These are phyloP conservation scores for Fusarium anguioides DNA, from an alignment of 2,329 filamentous ascomycete genomes.

Conservation along the genomic window DNA sequence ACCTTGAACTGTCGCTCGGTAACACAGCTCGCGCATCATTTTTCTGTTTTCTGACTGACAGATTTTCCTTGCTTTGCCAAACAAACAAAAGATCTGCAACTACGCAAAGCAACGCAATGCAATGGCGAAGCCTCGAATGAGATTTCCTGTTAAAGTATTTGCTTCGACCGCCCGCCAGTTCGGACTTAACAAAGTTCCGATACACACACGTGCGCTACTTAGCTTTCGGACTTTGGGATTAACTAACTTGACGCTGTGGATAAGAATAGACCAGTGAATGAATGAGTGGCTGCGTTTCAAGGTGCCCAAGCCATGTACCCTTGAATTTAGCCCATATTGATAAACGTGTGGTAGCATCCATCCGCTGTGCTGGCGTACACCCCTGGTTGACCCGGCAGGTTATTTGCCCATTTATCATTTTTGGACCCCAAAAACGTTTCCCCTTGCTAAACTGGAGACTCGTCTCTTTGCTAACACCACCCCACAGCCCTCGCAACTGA, in stretches of 20 bases:
- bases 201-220: not conserved
- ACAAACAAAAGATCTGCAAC: too few species aligned
- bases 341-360: not conserved
- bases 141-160: not conserved
- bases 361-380: not conserved
- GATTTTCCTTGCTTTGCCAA: too few species aligned
- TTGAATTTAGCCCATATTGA: conserved; percentile 26
- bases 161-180: not conserved
- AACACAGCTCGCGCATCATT: conserved; percentile 7
- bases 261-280: not conserved
- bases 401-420: conserved; percentile 13
- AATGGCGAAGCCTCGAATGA: conserved; percentile 8
- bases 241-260: not conserved
- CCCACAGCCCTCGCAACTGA: conserved; percentile 18
- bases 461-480: not conserved
- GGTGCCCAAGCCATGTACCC: not conserved
- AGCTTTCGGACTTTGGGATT: conserved; percentile 17
- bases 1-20: conserved; percentile 18
- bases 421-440: conserved; percentile 18
- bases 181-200: conserved; percentile 11
- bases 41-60: not conserved
- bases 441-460: not conserved
- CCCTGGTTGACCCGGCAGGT: not conserved
- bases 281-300: conserved; percentile 14
- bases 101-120: not conserved